Evolutionary conservation across 805 yeast genomes (phyloP), one percentile per base, ranked within the genome.

Genomic region (Lipomyces mesembrius): DNA sequence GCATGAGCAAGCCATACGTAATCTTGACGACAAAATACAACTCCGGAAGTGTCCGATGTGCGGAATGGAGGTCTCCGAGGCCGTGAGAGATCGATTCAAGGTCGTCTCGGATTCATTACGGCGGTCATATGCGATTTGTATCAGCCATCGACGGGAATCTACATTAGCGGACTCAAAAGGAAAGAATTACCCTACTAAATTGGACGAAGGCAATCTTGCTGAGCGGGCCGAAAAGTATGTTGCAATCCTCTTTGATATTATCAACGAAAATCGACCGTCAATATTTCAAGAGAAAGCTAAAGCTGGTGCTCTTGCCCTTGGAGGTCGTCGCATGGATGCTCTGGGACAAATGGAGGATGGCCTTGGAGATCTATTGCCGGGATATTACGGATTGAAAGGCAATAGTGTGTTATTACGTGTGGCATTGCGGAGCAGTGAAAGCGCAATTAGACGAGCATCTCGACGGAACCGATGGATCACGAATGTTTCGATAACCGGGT

Each of bases 301-400:
- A 37, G 32, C 51, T 39, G 27, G 59, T 64, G 25, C 37, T 25
- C 17, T 52, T 25, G 55, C 34, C 8, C 22, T 14, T 20, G 27
- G 53, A 12, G 61, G 59, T 35, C 43, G 61, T 2, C 63, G 72
- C 25, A 39, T 67, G 27, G 64, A 65, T 25, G 71, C 68, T 52
- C 57, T 65, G 46, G 55, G 53, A 54, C 68, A 63, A 52, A 39
- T 64, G 58, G 64, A 63, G 34, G 60, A 57, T 7, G 64, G 63
- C 9, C 54, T 58, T 17, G 43, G 43, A 5, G 66, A 63, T 12
- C 39, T 63, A 34, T 27, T 63, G 17, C 72, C 73, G 3, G 73
- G 73, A 11, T 70, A 70, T 53, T 70, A 70, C 46, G 73, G 73
- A 12, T 56, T 61, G 34, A 55, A 51, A 32, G 73, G 72, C 2